These are phyloP conservation scores for Singerocomus rubriflavus DNA, from an alignment of 1,284 basidiomycete genomes.

Conservation along the genomic window DNA sequence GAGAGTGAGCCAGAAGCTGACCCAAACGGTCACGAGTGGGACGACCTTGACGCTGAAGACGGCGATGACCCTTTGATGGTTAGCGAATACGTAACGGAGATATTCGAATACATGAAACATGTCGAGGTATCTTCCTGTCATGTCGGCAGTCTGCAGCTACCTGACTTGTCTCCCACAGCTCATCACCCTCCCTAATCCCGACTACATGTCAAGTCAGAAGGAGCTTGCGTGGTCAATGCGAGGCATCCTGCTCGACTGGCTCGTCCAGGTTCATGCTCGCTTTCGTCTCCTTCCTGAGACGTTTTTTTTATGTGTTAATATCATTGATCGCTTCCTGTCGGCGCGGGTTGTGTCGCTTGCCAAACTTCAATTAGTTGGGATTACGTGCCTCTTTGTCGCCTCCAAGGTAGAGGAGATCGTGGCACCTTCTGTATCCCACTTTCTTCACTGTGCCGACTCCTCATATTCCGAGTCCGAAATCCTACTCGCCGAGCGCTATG, in stretches of 20 bases:
- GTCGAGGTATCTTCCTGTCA: slow-evolving; percentile 48
- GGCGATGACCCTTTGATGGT: slow-evolving; percentile 96
- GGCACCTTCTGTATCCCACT: slow-evolving; percentile 85
- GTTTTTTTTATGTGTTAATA: slow-evolving; percentile 91
- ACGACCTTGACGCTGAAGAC: slow-evolving; percentile 92
- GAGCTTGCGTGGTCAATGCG: slow-evolving; percentile 95
- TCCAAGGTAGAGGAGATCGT: slow-evolving; percentile 97
- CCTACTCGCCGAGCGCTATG: slow-evolving; percentile 90
- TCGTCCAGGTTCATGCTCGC: slow-evolving; percentile 93
- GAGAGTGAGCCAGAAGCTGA: slow-evolving; percentile 53
- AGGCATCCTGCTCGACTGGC: slow-evolving; percentile 94
- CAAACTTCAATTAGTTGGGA: slow-evolving; percentile 93
- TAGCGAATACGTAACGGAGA: slow-evolving; percentile 93
- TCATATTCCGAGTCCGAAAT: slow-evolving; percentile 88
- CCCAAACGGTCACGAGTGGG: slow-evolving; percentile 65
- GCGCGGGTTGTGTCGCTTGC: slow-evolving; percentile 85
- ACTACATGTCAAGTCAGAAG: slow-evolving; percentile 90
- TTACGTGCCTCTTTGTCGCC: slow-evolving; percentile 92
- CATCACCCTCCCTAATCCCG: slow-evolving; percentile 79
- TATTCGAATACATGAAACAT: slow-evolving; percentile 89
- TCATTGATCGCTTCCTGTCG: slow-evolving; percentile 96
- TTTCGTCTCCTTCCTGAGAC: slow-evolving; percentile 96
- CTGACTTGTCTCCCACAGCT: slow-evolving; percentile 44
- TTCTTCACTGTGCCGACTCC: slow-evolving; percentile 86
- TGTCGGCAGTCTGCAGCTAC: not conserved